phyloP scores from a whole-genome alignment of 2,329 filamentous ascomycete species.

The Aschersonia sp. region DNA sequence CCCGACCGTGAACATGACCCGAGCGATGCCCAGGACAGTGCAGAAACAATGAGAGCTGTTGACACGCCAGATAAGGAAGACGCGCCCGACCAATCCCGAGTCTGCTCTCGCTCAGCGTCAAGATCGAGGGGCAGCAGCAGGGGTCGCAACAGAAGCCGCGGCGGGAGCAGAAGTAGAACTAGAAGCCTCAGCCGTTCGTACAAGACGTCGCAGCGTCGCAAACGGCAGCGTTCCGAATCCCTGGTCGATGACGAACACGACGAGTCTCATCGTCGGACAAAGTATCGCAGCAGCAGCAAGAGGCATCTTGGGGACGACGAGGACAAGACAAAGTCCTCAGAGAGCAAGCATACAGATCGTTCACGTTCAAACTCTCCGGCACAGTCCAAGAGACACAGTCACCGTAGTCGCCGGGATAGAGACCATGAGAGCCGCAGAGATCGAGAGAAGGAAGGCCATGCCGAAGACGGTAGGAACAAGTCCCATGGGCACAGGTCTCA shows the following conservation, averaged over 20 bases:
- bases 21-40: constrained; percentile 14
- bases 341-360: constrained; percentile 33
- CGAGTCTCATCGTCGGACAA: constrained; percentile 32
- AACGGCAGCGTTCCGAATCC: constrained; percentile 40
- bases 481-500: constrained; percentile 24
- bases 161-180: constrained; percentile 13
- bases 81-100: constrained; percentile 8
- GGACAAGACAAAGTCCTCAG: constrained; percentile 14
- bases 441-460: constrained; percentile 30
- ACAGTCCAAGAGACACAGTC: constrained; percentile 38
- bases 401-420: constrained; percentile 46
- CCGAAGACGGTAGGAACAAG: constrained; percentile 26
- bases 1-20: constrained; percentile 21
- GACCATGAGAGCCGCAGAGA: constrained; percentile 26
- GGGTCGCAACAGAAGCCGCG: constrained; percentile 11
- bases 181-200: constrained; percentile 17
- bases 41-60: constrained; percentile 15
- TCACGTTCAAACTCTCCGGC: constrained; percentile 53
- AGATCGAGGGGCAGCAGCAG: constrained; percentile 19
- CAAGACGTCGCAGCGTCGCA: constrained; percentile 32
- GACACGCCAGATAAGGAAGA: constrained; percentile 11
- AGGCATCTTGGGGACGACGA: constrained; percentile 30
- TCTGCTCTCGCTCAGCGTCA: constrained; percentile 15
- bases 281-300: constrained; percentile 29
- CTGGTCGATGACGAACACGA: constrained; percentile 32